Percentiles rank a stretch among this genome's conserved stretches.
Conservation (phyloP, 805 yeast genomes). For the Ogataea ganodermae region DNA sequence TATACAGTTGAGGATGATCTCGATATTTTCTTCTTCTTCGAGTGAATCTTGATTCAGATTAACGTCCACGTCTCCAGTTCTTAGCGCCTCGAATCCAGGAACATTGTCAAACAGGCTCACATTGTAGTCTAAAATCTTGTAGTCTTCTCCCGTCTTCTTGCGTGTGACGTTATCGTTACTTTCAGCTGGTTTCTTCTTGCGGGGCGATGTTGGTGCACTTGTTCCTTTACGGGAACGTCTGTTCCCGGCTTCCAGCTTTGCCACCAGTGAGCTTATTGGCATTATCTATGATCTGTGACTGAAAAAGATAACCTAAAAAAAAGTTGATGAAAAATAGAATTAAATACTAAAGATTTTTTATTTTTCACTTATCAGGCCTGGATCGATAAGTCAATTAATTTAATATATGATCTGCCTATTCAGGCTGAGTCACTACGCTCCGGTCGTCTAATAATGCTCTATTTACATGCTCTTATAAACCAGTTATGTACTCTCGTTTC, state of each 20-base stretch:
- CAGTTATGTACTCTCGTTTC: conserved; percentile 13
- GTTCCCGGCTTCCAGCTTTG: conserved; percentile 12
- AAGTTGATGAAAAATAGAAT: neutral
- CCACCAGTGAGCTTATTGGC: conserved; percentile 12
- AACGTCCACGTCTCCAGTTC: conserved; percentile 8
- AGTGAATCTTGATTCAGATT: conserved; percentile 19
- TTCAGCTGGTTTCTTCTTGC: conserved; percentile 6
- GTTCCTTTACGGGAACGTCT: neutral
- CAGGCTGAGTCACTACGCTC: neutral
- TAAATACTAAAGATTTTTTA: neutral
- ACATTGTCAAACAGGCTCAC: conserved; percentile 18
- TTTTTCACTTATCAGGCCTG: neutral
- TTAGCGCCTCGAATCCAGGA: conserved; percentile 13
- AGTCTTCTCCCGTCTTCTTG: conserved; percentile 13
- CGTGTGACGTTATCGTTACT: neutral
- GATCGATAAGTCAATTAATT: neutral
- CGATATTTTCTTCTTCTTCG: conserved; percentile 17
- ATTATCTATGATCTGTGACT: neutral
- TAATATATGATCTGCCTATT: neutral
- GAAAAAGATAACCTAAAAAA: neutral
- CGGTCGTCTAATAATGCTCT: conserved; percentile 2
- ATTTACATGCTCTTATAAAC: conserved; percentile 8
- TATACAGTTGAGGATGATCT: conserved; percentile 21
- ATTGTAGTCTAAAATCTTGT: conserved; percentile 15
- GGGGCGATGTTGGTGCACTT: conserved; percentile 5